A percentile compares a stretch with the other conserved stretches of the same genome.
Conservation (phyloP, 441 rosid genomes). For the Bruguiera hainesii region DNA sequence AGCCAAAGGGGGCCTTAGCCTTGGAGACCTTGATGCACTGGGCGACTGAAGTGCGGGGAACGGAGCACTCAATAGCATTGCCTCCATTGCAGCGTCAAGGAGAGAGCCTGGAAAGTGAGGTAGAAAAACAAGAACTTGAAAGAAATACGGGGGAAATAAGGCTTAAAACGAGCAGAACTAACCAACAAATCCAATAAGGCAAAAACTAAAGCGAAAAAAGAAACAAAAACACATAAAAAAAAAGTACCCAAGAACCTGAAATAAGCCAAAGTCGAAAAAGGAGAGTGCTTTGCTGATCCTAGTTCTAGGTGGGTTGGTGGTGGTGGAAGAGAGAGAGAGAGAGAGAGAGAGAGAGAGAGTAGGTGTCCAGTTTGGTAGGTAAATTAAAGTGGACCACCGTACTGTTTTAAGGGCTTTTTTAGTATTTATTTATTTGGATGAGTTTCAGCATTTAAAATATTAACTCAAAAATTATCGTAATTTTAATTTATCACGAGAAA, state of each 20-base stretch:
- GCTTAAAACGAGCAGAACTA: too few species aligned
- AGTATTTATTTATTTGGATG: too few species aligned
- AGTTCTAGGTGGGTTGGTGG: background rate
- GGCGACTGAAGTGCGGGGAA: constrained; percentile 24
- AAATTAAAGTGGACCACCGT: background rate
- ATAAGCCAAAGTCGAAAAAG: background rate
- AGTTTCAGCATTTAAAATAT: too few species aligned
- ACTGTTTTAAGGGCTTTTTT: too few species aligned
- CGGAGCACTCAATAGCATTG: constrained; percentile 37
- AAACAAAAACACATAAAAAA: too few species aligned
- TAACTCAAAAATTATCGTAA: too few species aligned
- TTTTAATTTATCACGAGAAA: too few species aligned
- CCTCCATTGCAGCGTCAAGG: constrained; percentile 42
- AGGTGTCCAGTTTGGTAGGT: constrained; percentile 1
- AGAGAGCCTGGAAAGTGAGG: background rate
- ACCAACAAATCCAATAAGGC: background rate
- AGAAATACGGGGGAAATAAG: too few species aligned
- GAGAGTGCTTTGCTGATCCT: background rate
- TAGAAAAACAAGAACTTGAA: background rate
- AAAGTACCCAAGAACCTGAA: too few species aligned
- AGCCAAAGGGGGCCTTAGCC: constrained; percentile 21
- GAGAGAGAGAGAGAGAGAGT: too few species aligned
- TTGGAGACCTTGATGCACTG: constrained; percentile 19
- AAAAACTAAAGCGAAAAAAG: background rate
- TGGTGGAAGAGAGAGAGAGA: background rate